phyloP scores from a whole-genome alignment of 768 basidiomycete genomes.

The Chlorophyllum brunneum region DNA sequence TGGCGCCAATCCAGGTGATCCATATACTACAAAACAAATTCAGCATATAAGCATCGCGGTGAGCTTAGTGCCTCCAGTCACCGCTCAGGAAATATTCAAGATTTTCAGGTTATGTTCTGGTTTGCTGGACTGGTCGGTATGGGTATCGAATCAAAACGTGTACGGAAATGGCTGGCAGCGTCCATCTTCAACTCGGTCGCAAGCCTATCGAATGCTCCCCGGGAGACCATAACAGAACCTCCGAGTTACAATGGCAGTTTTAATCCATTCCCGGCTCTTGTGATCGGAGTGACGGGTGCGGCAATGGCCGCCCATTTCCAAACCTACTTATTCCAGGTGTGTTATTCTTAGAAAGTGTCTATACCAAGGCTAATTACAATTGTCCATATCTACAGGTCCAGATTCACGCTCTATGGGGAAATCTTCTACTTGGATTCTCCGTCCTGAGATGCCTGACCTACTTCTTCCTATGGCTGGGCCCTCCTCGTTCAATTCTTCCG shows the following conservation, averaged over 20 bases:
- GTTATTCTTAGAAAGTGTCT: neutral
- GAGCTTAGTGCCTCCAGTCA: constrained; percentile 18
- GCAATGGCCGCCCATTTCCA: constrained; percentile 94
- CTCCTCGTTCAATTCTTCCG: constrained; percentile 80
- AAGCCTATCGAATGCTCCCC: constrained; percentile 22
- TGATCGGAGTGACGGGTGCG: constrained; percentile 88
- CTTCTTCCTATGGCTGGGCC: constrained; percentile 89
- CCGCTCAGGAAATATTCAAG: neutral
- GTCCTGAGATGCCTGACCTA: constrained; percentile 85
- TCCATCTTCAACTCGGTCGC: constrained; percentile 37
- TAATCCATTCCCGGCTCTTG: constrained; percentile 90
- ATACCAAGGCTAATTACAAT: neutral
- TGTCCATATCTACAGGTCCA: constrained; percentile 51
- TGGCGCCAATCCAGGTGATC: constrained; percentile 74
- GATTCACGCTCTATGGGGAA: constrained; percentile 91
- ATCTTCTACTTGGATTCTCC: constrained; percentile 74
- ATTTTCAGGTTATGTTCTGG: constrained; percentile 85
- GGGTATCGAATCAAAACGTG: constrained; percentile 75
- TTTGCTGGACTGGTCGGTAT: constrained; percentile 91
- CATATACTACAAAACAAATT: constrained; percentile 86
- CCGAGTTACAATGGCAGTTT: constrained; percentile 73
- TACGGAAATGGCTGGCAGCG: constrained; percentile 72
- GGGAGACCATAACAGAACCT: constrained; percentile 58
- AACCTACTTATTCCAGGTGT: constrained; percentile 82
- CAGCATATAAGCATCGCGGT: constrained; percentile 95